phyloP scores from a whole-genome alignment of 2,329 filamentous ascomycete genomes.

The Nothopassalora personata region DNA sequence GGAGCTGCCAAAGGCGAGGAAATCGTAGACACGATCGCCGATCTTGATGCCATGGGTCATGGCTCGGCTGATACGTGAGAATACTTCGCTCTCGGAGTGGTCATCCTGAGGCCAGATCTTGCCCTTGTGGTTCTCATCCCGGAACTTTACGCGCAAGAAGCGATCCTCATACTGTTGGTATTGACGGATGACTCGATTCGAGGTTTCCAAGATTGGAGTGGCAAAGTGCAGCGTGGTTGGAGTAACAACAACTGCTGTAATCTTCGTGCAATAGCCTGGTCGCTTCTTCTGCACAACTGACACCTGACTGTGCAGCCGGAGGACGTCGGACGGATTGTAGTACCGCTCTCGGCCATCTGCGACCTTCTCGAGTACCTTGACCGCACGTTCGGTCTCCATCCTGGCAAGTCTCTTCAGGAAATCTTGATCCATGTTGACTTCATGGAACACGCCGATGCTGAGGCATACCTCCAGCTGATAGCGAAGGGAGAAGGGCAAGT shows the following conservation, averaged over 20 bases:
- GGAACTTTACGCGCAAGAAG: slow-evolving; percentile 85
- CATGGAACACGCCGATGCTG: slow-evolving; percentile 70
- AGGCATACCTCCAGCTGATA: slow-evolving; percentile 93
- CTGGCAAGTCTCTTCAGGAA: slow-evolving; percentile 61
- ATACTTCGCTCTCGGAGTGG: slow-evolving; percentile 48
- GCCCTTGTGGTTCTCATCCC: slow-evolving; percentile 64
- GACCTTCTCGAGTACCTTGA: slow-evolving; percentile 67
- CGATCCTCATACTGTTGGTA: slow-evolving; percentile 65
- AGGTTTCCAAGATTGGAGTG: slow-evolving; percentile 75
- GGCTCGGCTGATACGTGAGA: slow-evolving; percentile 65
- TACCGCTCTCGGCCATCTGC: slow-evolving; percentile 58
- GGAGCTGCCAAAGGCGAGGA: slow-evolving; percentile 91
- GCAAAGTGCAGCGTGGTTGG: slow-evolving; percentile 76
- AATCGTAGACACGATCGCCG: slow-evolving; percentile 76
- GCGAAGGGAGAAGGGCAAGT: slow-evolving; percentile 60
- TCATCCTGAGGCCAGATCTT: slow-evolving; percentile 29
- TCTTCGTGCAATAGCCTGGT: slow-evolving; percentile 67
- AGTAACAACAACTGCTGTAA: slow-evolving; percentile 74
- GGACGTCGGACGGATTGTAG: slow-evolving; percentile 67
- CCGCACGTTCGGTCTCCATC: slow-evolving; percentile 49
- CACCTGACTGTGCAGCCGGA: slow-evolving; percentile 46
- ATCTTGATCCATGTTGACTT: slow-evolving; percentile 62
- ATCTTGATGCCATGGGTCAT: slow-evolving; percentile 75
- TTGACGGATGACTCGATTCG: slow-evolving; percentile 77
- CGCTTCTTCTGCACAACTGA: slow-evolving; percentile 22